Evolutionary conservation across 345 rosid genomes (phyloP).

Genomic region (Arabidopsis suecica): DNA sequence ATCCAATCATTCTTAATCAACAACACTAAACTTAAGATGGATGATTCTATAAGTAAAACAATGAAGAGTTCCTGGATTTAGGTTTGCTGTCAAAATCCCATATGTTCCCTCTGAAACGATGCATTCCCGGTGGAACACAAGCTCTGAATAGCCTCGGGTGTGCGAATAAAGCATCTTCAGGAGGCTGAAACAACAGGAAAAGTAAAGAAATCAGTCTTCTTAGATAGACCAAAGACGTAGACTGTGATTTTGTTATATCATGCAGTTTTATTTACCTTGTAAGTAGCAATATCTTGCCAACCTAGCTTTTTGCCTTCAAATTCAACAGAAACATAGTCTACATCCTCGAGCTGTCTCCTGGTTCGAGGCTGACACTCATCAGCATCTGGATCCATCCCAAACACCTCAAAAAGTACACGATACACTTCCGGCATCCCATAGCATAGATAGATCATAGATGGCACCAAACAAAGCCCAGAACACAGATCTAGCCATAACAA

Average conservation of each 20-base stretch:
- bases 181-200: conserved; percentile 61
- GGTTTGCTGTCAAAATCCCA: conserved; percentile 96
- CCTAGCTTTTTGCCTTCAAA: conserved; percentile 79
- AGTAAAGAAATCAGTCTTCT: neutral
- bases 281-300: conserved; percentile 94
- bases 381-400: conserved; percentile 96
- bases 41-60: too few species aligned
- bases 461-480: conserved; percentile 98
- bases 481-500: conserved; percentile 62
- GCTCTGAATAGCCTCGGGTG: conserved; percentile 97
- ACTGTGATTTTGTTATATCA: conserved; percentile 15
- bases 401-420: conserved; percentile 90
- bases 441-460: conserved; percentile 84
- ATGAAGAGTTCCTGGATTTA: conserved; percentile 17
- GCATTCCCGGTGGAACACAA: conserved; percentile 97
- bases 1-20: too few species aligned
- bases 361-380: conserved; percentile 90
- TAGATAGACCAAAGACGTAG: neutral
- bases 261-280: conserved; percentile 53
- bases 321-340: conserved; percentile 92
- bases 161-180: conserved; percentile 90
- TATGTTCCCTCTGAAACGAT: conserved; percentile 92
- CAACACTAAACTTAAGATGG: too few species aligned
- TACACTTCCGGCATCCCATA: conserved; percentile 98
- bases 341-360: conserved; percentile 95